Evolutionary conservation across 495 filamentous ascomycete genomes (phyloP).

Genomic region (Hyaloscypha bicolor): DNA sequence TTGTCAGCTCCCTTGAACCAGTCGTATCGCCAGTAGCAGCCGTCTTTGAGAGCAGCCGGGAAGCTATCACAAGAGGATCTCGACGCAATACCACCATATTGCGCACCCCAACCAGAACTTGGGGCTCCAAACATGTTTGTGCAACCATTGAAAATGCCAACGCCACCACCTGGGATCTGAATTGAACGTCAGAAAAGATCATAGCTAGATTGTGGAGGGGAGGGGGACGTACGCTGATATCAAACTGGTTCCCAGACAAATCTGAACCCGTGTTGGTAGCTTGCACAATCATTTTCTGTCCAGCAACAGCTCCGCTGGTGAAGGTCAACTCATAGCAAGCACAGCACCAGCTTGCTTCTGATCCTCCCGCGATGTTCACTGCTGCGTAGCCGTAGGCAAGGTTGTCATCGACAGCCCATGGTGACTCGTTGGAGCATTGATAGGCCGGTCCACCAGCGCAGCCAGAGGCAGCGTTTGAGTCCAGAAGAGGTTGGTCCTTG

Average conservation of each 20-base stretch:
- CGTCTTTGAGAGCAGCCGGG: conserved; percentile 56
- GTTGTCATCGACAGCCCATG: conserved; percentile 62
- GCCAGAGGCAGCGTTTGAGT: conserved; percentile 48
- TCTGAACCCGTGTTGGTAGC: conserved; percentile 60
- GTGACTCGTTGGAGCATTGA: conserved; percentile 64
- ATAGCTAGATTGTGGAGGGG: conserved; percentile 5
- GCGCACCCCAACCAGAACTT: conserved; percentile 58
- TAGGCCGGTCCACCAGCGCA: conserved; percentile 59
- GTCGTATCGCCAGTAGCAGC: conserved; percentile 72
- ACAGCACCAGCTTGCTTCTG: conserved; percentile 64
- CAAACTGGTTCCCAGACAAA: conserved; percentile 44
- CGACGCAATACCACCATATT: conserved; percentile 61
- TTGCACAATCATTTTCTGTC: conserved; percentile 68
- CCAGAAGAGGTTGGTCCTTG: conserved; percentile 54
- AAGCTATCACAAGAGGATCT: conserved; percentile 56
- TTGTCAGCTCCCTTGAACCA: conserved; percentile 67
- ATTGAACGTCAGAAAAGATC: neutral
- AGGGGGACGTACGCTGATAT: conserved; percentile 28
- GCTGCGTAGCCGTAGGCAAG: conserved; percentile 67
- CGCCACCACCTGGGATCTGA: conserved; percentile 67
- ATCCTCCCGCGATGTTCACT: conserved; percentile 54
- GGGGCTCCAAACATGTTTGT: conserved; percentile 62
- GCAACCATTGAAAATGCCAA: conserved; percentile 65
- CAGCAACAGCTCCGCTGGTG: conserved; percentile 56
- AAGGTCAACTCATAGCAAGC: conserved; percentile 70